These are phyloP conservation scores for Tritrichomonas musculus DNA, from an alignment of 208 protist genomes.

Conservation along the genomic window DNA sequence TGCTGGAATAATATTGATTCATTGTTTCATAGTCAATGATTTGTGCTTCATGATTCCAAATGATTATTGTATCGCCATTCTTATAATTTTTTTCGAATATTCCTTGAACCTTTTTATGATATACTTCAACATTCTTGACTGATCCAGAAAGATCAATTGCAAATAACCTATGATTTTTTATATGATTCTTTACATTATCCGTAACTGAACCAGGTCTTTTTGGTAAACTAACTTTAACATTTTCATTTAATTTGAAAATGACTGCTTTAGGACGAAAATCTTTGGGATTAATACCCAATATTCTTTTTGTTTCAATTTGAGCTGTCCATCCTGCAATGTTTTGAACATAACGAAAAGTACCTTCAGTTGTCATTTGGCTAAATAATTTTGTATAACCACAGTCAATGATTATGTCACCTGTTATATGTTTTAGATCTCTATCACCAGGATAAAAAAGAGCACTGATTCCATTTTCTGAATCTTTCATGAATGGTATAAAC, in stretches of 20 bases:
- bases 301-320: not conserved
- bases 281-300: not conserved
- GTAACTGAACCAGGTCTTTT: too few relatives aligned
- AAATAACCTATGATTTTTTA: too few relatives aligned
- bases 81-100: not conserved
- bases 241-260: not conserved
- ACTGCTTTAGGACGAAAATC: not conserved
- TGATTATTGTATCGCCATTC: too few relatives aligned
- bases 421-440: not conserved
- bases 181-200: too few relatives aligned
- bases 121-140: not conserved
- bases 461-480: not conserved
- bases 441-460: not conserved
- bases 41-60: too few relatives aligned
- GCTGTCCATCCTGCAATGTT: not conserved
- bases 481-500: not conserved
- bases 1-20: too few relatives aligned
- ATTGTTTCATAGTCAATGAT: too few relatives aligned
- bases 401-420: not conserved
- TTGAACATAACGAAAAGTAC: not conserved
- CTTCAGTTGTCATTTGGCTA: not conserved
- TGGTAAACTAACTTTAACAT: too few relatives aligned
- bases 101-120: not conserved
- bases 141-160: not conserved
- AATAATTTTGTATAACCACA: not conserved